phyloP scores from a whole-genome alignment of 257 asterid genomes.

The Sherardia arvensis region DNA sequence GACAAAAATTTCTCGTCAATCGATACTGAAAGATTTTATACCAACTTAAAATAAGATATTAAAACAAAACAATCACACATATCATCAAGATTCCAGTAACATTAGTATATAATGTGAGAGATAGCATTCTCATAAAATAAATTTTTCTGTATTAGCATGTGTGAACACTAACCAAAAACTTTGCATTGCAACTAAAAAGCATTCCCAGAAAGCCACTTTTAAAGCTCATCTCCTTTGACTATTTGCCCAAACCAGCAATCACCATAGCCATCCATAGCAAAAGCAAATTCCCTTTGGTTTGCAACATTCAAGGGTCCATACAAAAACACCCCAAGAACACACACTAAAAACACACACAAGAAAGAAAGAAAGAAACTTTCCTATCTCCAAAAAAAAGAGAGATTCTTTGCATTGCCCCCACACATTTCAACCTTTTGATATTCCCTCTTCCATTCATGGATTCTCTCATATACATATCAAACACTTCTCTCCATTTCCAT shows the following conservation, averaged over 20 bases:
- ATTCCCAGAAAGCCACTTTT: background rate
- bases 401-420: conserved; percentile 83
- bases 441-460: conserved; percentile 62
- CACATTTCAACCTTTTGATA: conserved; percentile 52
- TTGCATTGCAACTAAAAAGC: background rate
- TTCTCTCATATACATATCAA: conserved; percentile 25
- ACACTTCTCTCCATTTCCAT: conserved; percentile 18
- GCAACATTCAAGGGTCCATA: conserved; percentile 25
- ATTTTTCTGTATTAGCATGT: background rate
- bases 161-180: background rate
- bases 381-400: conserved; percentile 16
- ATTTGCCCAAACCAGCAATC: conserved; percentile 8
- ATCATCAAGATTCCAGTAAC: no score
- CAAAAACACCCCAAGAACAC: conserved; percentile 9
- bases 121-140: background rate
- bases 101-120: background rate
- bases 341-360: background rate
- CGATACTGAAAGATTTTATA: no score
- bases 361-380: background rate
- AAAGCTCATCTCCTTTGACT: conserved; percentile 6
- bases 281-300: conserved; percentile 23
- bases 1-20: no score
- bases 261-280: conserved; percentile 6
- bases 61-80: background rate
- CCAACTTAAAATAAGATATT: no score